Evolutionary conservation across 352 stramenopile species (phyloP).

Genomic region (Saprolegnia parasitica): DNA sequence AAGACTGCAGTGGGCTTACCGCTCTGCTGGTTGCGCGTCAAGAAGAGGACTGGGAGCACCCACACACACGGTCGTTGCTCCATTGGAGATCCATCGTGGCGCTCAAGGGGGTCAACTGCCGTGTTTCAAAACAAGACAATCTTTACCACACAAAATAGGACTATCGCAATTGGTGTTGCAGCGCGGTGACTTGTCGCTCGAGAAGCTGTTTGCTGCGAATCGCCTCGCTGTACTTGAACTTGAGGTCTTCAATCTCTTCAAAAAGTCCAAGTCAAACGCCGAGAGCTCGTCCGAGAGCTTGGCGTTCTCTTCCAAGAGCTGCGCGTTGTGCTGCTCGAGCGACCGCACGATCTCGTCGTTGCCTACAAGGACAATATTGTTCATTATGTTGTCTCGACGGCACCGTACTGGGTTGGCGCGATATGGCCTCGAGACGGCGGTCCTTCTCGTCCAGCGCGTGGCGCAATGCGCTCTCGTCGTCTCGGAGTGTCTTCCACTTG

Average conservation of each 20-base stretch:
- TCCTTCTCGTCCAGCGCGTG: slow-evolving; percentile 33
- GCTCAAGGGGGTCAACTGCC: no score
- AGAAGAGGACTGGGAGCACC: no score
- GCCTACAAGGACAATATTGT: not conserved
- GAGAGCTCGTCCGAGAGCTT: slow-evolving; percentile 72
- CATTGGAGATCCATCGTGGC: no score
- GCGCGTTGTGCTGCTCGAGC: slow-evolving; percentile 34
- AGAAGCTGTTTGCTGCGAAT: slow-evolving; percentile 70
- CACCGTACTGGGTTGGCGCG: slow-evolving; percentile 20
- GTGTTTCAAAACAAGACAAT: no score
- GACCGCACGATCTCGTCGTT: slow-evolving; percentile 6
- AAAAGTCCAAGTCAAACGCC: slow-evolving; percentile 93
- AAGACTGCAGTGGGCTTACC: not conserved
- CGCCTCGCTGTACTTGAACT: slow-evolving; percentile 91
- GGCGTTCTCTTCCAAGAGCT: slow-evolving; percentile 67
- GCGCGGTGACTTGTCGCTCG: slow-evolving; percentile 28
- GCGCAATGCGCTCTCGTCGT: slow-evolving; percentile 31
- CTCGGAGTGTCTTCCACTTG: slow-evolving; percentile 20
- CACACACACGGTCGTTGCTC: no score
- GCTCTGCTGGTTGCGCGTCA: no score
- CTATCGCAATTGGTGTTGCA: not conserved
- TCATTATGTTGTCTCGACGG: not conserved
- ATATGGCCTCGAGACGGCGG: slow-evolving; percentile 38
- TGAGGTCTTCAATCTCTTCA: slow-evolving; percentile 96
- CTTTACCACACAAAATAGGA: not conserved